Evolutionary conservation across 345 rosid species (phyloP), one percentile per base, ranked within the genome.

Genomic region (Clausena lansium): DNA sequence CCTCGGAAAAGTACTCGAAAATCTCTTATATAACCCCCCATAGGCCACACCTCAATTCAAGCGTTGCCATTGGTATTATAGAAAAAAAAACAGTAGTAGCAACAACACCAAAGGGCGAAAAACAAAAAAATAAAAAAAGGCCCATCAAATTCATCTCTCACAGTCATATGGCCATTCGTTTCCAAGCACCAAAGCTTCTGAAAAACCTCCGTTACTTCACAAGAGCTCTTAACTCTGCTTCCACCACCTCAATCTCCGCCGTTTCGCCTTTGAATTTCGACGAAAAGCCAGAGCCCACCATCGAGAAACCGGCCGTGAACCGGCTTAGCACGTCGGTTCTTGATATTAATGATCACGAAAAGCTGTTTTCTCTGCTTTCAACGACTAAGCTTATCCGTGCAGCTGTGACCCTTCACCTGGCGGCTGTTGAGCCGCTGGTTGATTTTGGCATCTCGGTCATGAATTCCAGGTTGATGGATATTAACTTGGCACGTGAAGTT

Each of bases 401-500:
- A 5, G 81, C 87, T 19, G 79, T 80, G 22, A 87, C 74, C 75
- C 84, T 95, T 2, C 90, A 90, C 71, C 69, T 88, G 71, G 92
- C 88, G 7, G 85, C 94, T 5, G 71, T 87, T 6, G 93, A 83
- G 39, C 85, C 93, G 0, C 52, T 90, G 77, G 98, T 93, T 14
- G 98, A 95, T 84, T 52, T 91, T 0, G 98, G 99, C 14, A 67
- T 59, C 75, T 83, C 94, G 97, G 84, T 95, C 38, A 89, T 93
- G 96, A 87, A 83, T 22, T 91, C 99, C 2, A 90, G 82, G 81
- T 78, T 92, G 32, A 87, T 89, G 89, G 89, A 87, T 32, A 62
- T 73, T 1, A 68, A 83, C 20, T 20, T 84, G 61, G 69, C 84
- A 15, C 88, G 97, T 24, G 89, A 82, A 19, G 27, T 78, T 28